phyloP scores from a whole-genome alignment of 345 rosid species.

The Linum tenue region DNA sequence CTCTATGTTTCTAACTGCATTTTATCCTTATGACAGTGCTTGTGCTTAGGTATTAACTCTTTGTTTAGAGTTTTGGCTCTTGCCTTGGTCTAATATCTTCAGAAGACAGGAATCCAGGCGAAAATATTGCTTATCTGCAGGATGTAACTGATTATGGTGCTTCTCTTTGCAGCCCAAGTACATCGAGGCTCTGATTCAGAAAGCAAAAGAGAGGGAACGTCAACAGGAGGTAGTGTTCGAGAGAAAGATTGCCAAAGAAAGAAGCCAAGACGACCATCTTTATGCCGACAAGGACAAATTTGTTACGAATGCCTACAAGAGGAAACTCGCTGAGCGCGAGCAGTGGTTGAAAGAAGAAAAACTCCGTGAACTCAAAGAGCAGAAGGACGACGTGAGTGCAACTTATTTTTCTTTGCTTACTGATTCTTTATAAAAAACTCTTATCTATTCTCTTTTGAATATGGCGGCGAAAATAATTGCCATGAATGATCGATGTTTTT shows the following conservation, averaged over 20 bases:
- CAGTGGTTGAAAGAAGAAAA: constrained; percentile 73
- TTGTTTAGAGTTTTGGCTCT: neutral
- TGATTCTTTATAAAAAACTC: neutral
- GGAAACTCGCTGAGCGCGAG: constrained; percentile 76
- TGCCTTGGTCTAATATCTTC: neutral
- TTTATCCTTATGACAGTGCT: neutral
- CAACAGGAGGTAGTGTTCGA: constrained; percentile 76
- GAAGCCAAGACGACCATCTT: constrained; percentile 73
- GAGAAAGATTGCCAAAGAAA: constrained; percentile 77
- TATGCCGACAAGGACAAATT: constrained; percentile 79
- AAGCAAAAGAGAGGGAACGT: constrained; percentile 57
- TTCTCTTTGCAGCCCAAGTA: constrained; percentile 56
- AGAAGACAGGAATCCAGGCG: neutral
- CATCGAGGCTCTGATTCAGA: constrained; percentile 48
- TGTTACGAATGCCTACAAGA: constrained; percentile 66
- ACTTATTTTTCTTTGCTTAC: neutral
- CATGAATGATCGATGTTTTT: neutral
- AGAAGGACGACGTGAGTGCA: constrained; percentile 76
- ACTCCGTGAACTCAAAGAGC: constrained; percentile 61
- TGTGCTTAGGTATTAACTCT: neutral
- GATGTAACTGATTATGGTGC: neutral
- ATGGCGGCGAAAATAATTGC: neutral
- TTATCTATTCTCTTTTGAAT: neutral
- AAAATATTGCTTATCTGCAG: too few species aligned
- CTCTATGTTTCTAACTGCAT: neutral